These are phyloP conservation scores for Crucihimalaya himalaica DNA, from an alignment of 345 rosid species.

Conservation along the genomic window DNA sequence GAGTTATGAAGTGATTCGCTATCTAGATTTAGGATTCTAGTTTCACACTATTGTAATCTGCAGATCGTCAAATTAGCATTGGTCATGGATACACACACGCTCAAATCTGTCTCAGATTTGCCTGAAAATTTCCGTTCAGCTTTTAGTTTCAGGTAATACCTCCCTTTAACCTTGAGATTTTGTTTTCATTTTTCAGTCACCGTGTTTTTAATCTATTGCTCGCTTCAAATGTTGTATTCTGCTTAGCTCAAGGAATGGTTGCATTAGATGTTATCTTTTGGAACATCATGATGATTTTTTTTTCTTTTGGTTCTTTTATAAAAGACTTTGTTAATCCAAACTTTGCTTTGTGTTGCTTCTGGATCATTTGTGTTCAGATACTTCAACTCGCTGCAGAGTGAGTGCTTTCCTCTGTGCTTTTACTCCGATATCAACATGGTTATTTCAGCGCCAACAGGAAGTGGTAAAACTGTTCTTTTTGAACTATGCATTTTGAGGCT, in stretches of 20 bases:
- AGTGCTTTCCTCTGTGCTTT: constrained; percentile 86
- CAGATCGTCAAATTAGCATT: constrained; percentile 26
- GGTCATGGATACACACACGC: constrained; percentile 66
- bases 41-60: neutral
- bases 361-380: constrained; percentile 53
- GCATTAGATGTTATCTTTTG: neutral
- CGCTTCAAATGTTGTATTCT: neutral
- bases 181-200: neutral
- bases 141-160: constrained; percentile 70
- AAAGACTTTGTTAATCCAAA: neutral
- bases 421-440: constrained; percentile 88
- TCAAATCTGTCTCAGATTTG: constrained; percentile 77
- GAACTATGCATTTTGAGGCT: constrained; percentile 92
- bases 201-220: neutral
- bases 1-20: constrained; percentile 3
- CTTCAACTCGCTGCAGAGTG: constrained; percentile 94
- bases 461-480: constrained; percentile 94
- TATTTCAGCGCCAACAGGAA: constrained; percentile 97
- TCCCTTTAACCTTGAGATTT: constrained; percentile 13
- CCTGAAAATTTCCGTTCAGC: constrained; percentile 69
- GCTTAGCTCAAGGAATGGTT: neutral
- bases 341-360: constrained; percentile 19
- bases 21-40: constrained; percentile 4
- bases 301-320: neutral
- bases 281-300: constrained; percentile 8